Evolutionary conservation across 2,329 filamentous ascomycete genomes (phyloP).

Genomic region (Sarocladiaceae sp.): DNA sequence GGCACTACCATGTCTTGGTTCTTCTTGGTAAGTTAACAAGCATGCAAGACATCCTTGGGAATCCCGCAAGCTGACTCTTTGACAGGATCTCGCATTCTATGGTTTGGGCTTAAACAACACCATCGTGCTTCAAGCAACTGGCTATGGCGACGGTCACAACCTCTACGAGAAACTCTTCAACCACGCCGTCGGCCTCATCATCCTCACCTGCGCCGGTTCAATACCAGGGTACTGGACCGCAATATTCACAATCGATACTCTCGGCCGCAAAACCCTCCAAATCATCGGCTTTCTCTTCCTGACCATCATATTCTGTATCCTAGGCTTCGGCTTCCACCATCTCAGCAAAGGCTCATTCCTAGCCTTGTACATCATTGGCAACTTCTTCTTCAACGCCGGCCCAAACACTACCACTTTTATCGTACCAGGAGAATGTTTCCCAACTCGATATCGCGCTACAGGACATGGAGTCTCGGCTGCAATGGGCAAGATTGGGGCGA

Average conservation of each 20-base stretch:
- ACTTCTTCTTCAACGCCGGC: conserved; percentile 65
- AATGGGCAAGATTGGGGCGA: conserved; percentile 63
- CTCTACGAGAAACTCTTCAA: conserved; percentile 68
- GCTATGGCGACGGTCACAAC: conserved; percentile 59
- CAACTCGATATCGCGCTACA: conserved; percentile 58
- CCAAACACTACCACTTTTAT: conserved; percentile 65
- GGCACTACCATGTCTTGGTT: conserved; percentile 82
- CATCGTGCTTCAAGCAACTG: conserved; percentile 67
- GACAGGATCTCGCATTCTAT: conserved; percentile 62
- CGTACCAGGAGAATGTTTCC: conserved; percentile 61
- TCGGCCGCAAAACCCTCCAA: conserved; percentile 76
- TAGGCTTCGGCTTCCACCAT: conserved; percentile 55
- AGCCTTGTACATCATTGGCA: conserved; percentile 58
- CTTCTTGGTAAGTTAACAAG: conserved; percentile 52
- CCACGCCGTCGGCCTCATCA: conserved; percentile 71
- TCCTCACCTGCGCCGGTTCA: conserved; percentile 71
- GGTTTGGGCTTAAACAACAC: conserved; percentile 72
- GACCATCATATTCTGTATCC: conserved; percentile 56
- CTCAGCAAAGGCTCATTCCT: conserved; percentile 47
- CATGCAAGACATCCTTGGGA: not conserved
- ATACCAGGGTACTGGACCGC: conserved; percentile 80
- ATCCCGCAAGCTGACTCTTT: too few species aligned
- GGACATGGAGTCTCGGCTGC: conserved; percentile 64
- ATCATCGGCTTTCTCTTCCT: conserved; percentile 57
- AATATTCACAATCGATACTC: conserved; percentile 66